Conservation (phyloP, 805 yeast species). For the Kurtzmaniella cleridarum region DNA sequence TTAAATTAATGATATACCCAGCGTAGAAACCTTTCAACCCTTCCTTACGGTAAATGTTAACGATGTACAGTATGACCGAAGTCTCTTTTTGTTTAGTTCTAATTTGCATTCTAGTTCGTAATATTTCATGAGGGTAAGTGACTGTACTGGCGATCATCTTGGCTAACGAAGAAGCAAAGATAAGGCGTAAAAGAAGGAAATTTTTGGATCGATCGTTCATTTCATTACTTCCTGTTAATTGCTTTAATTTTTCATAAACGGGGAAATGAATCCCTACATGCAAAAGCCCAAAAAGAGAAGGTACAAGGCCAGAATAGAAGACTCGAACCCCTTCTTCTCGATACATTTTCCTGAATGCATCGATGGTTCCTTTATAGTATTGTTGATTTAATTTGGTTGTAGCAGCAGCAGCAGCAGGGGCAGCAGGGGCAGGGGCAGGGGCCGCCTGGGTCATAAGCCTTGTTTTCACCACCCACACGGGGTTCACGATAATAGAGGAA, state of each 20-base stretch:
- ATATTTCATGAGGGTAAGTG: conserved; percentile 94
- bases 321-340: conserved; percentile 71
- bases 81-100: conserved; percentile 23
- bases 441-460: conserved; percentile 83
- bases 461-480: conserved; percentile 97
- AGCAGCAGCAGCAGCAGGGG: too few species aligned
- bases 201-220: conserved; percentile 3
- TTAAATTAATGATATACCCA: conserved; percentile 80
- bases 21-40: conserved; percentile 83
- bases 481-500: conserved; percentile 82
- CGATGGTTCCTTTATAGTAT: conserved; percentile 70
- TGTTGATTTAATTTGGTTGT: conserved; percentile 13
- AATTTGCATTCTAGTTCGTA: conserved; percentile 87
- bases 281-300: conserved; percentile 82
- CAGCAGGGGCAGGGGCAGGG: conserved; percentile 33
- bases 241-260: conserved; percentile 76
- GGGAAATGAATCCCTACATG: conserved; percentile 98
- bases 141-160: conserved; percentile 84
- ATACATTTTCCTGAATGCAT: conserved; percentile 80
- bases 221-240: conserved; percentile 29
- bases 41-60: conserved; percentile 51
- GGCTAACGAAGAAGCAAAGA: conserved; percentile 66
- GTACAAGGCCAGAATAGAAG: conserved; percentile 84
- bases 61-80: conserved; percentile 26
- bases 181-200: conserved; percentile 22